Evolutionary conservation across 352 stramenopile species (phyloP).

Genomic region (Phytophthora boehmeriae): DNA sequence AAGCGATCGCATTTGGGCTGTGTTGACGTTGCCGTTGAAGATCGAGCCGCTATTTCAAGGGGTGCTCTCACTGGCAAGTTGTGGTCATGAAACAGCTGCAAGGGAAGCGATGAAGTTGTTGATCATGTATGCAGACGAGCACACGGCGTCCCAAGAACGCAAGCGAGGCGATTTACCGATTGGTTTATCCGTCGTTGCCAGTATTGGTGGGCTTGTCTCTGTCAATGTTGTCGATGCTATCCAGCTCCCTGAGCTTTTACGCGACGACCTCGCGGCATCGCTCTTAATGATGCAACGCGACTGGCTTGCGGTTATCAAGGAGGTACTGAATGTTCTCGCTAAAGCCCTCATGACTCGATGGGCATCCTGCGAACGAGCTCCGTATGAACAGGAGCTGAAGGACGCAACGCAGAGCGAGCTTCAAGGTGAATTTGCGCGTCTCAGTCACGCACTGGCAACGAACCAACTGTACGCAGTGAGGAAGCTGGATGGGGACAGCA

Average conservation of each 20-base stretch:
- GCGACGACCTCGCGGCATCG: conserved; percentile 10
- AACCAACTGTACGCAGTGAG: conserved; percentile 28
- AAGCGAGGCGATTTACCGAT: conserved; percentile 11
- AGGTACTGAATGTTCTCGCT: conserved; percentile 26
- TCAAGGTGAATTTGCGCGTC: conserved; percentile 22
- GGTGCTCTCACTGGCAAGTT: conserved; percentile 19
- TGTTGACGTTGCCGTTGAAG: conserved; percentile 35
- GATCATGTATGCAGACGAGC: conserved; percentile 18
- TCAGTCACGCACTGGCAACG: conserved; percentile 20
- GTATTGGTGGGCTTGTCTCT: conserved; percentile 14
- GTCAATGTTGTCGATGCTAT: conserved; percentile 5
- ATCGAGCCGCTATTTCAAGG: conserved; percentile 34
- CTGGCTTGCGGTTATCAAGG: conserved; percentile 16
- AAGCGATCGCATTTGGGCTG: conserved; percentile 13
- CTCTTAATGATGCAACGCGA: conserved; percentile 14
- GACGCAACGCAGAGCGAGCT: conserved; percentile 11
- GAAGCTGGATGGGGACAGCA: conserved; percentile 5
- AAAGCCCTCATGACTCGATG: conserved; percentile 21
- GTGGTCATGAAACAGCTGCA: conserved; percentile 13
- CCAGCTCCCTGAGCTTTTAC: conserved; percentile 12
- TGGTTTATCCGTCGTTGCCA: conserved; percentile 22
- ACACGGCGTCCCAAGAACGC: background rate
- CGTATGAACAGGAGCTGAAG: conserved; percentile 17
- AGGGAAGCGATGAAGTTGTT: conserved; percentile 27
- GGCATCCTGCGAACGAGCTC: conserved; percentile 17